These are phyloP conservation scores for Ophiostoma australiae DNA, from an alignment of 2,329 filamentous ascomycete genomes.

Conservation along the genomic window DNA sequence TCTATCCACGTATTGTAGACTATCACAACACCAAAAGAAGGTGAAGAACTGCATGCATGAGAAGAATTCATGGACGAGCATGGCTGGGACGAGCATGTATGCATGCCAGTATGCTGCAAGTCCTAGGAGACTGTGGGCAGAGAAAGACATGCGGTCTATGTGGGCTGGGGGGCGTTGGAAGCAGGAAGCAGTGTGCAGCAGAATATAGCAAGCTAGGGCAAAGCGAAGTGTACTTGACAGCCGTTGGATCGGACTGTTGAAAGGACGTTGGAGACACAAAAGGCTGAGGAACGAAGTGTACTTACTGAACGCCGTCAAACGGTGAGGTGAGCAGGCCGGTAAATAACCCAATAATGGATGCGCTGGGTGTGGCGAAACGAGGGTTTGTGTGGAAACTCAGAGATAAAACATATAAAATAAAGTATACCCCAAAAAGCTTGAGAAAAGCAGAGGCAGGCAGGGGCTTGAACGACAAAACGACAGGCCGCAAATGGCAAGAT, in stretches of 20 bases:
- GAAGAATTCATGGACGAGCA: neutral
- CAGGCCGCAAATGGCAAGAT: neutral
- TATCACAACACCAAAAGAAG: neutral
- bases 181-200: neutral
- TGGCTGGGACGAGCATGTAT: neutral
- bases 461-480: neutral
- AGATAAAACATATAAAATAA: conserved; percentile 2
- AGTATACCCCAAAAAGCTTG: neutral
- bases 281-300: neutral
- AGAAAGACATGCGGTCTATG: neutral
- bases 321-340: neutral
- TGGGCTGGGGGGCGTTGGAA: neutral
- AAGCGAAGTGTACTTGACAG: neutral
- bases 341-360: neutral
- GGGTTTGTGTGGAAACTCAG: neutral
- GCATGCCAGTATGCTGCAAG: neutral
- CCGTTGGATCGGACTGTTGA: neutral
- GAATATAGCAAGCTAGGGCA: neutral
- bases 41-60: neutral
- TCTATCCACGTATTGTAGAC: neutral
- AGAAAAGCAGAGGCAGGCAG: neutral
- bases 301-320: neutral
- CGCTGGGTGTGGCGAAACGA: neutral
- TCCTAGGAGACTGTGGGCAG: neutral
- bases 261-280: neutral